These are phyloP conservation scores for Saccharomycopsis amapae DNA, from an alignment of 805 yeast genomes.

Conservation along the genomic window DNA sequence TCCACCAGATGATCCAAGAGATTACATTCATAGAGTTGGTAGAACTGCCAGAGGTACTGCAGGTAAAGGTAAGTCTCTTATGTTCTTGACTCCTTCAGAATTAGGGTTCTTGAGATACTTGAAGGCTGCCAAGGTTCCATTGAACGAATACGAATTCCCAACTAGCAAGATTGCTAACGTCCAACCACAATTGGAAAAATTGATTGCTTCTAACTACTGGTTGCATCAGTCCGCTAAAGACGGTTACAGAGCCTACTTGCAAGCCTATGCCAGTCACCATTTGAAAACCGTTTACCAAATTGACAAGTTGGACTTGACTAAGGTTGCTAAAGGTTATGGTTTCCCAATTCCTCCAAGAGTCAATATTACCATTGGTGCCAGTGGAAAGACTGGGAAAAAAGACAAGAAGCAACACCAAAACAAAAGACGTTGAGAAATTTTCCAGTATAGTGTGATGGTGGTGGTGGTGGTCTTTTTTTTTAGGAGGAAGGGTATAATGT, in stretches of 20 bases:
- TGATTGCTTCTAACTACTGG: constrained; percentile 88
- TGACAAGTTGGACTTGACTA: constrained; percentile 86
- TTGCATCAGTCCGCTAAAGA: constrained; percentile 94
- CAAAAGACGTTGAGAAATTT: background rate
- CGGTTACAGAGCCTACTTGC: constrained; percentile 93
- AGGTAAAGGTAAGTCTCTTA: constrained; percentile 88
- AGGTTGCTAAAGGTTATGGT: constrained; percentile 94
- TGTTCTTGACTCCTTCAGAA: constrained; percentile 93
- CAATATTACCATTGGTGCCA: constrained; percentile 90
- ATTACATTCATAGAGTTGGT: constrained; percentile 97
- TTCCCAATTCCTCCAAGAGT: constrained; percentile 95
- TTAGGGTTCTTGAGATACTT: constrained; percentile 90
- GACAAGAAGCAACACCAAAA: constrained; percentile 3
- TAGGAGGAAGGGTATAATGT: background rate
- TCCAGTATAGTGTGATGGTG: background rate
- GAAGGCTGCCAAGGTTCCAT: constrained; percentile 94
- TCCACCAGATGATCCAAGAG: constrained; percentile 99
- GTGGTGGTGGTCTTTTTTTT: no score
- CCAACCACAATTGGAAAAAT: constrained; percentile 85
- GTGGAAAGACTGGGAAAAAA: constrained; percentile 49
- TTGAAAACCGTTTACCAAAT: constrained; percentile 94
- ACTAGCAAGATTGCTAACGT: constrained; percentile 90
- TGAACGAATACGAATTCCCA: constrained; percentile 97
- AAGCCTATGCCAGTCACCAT: constrained; percentile 96
- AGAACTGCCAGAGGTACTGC: constrained; percentile 93